A percentile compares a stretch with the other conserved stretches of the same genome.
These are phyloP conservation scores for Monosporascus cannonballus DNA, from an alignment of 2,329 filamentous ascomycete genomes.

Conservation along the genomic window DNA sequence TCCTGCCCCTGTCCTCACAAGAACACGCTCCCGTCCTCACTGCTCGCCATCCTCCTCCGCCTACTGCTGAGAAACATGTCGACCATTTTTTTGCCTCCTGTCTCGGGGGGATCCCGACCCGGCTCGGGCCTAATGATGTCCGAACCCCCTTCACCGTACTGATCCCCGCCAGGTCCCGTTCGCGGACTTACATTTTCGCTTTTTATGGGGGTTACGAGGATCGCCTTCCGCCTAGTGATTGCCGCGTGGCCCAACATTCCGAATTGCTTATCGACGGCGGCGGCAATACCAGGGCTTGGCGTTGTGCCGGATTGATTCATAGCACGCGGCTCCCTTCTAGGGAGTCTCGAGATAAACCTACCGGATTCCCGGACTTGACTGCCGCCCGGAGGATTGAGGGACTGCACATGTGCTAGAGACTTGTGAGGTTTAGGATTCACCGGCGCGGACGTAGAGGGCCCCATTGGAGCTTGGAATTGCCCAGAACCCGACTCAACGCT, in stretches of 20 bases:
- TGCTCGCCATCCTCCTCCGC: constrained; percentile 34
- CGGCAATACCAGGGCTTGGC: constrained; percentile 9
- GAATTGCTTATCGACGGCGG: constrained; percentile 10
- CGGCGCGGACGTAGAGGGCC: constrained; percentile 2
- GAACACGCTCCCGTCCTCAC: constrained; percentile 29
- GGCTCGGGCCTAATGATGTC: constrained; percentile 10
- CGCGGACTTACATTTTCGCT: constrained; percentile 20
- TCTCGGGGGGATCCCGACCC: constrained; percentile 20
- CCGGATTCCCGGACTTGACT: constrained; percentile 4
- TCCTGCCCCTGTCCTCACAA: constrained; percentile 14
- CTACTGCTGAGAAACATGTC: constrained; percentile 48
- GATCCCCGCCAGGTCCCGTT: constrained; percentile 6
- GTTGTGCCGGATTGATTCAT: constrained; percentile 5
- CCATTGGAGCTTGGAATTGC: neutral
- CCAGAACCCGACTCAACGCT: constrained; percentile 4
- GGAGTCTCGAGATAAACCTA: constrained; percentile 11
- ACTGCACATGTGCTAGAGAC: constrained; percentile 11
- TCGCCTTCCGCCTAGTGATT: constrained; percentile 8
- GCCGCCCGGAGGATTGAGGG: constrained; percentile 10
- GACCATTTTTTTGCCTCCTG: constrained; percentile 47
- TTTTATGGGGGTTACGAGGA: constrained; percentile 2
- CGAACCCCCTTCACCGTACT: constrained; percentile 11
- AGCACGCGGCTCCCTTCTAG: constrained; percentile 7
- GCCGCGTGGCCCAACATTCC: constrained; percentile 5
- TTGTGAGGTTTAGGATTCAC: constrained; percentile 5